Base-by-base conservation (phyloP, 164 flowering plant genomes). In the Cinnamomum micranthum region DNA sequence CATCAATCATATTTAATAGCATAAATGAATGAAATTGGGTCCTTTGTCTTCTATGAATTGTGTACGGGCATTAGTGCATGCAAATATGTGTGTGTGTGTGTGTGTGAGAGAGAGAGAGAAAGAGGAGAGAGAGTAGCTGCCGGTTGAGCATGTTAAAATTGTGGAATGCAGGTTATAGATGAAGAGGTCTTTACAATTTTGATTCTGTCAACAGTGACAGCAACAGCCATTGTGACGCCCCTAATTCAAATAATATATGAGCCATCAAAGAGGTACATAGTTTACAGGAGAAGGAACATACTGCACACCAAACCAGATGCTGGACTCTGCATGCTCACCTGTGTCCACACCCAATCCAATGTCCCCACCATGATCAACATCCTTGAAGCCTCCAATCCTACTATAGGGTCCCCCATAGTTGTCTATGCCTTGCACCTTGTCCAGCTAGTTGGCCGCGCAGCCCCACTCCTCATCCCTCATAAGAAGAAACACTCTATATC, bases 211-310 rank as follows among this genome's bases (percentile, higher is more conserved):
- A 80, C 83, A 17, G 50, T 79, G 1, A 0, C 47, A 9, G 27
- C 78, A 20, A 88, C 88, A 0, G 85, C 80, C 5, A 74, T 85
- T n/a, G 69, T 74, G 0, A 82, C 88, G 1, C 97, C 95, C 2
- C 9, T 92, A 22, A 78, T 88, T 41, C 84, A 73, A 78, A 22
- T 82, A n/a, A 47, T 94, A 23, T 88, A 91, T 72, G 82, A 90
- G 52, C 96, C 96, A 12, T 82, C 89, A 13, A 76, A 74, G 78
- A 89, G 86, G 7, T 86, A 82, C 79, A 83, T 75, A 78, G 71
- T 76, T 25, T 78, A 77, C 80, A 84, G 77, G 73, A 81, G 89
- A 41, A 77, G 92, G 78, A 88, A 88, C 63, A 84, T 94, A 31
- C 93, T 91, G 50, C 92, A 91, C 77, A 75, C 73, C 1, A 75